Evolutionary conservation across 345 rosid genomes (phyloP).

Genomic region (Lepidium africanum): DNA sequence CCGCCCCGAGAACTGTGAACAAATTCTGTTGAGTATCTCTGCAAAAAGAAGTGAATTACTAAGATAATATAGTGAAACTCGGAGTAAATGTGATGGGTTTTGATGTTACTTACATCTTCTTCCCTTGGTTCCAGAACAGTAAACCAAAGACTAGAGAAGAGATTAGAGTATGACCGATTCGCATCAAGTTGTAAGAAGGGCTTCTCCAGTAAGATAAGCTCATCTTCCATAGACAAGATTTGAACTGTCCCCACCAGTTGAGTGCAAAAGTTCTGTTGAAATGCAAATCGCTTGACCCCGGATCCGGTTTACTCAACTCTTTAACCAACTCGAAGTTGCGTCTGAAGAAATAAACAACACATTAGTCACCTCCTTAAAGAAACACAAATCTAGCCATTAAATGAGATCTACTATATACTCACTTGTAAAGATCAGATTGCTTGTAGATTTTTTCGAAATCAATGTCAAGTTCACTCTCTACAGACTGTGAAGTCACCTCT

Average conservation of each 20-base stretch:
- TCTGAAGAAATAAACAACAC: constrained; percentile 21
- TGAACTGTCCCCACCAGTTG: constrained; percentile 60
- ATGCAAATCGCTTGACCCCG: constrained; percentile 45
- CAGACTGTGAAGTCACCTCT: constrained; percentile 53
- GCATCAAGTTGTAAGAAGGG: constrained; percentile 60
- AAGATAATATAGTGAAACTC: neutral
- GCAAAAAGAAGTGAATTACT: neutral
- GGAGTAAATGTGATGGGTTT: neutral
- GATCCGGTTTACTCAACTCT: constrained; percentile 38
- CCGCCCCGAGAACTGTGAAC: constrained; percentile 52
- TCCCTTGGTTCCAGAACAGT: constrained; percentile 66
- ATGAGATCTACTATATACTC: constrained; percentile 9
- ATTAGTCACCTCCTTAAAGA: neutral
- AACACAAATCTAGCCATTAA: neutral
- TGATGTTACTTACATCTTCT: constrained; percentile 43
- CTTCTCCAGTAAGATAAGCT: constrained; percentile 80
- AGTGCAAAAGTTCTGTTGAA: constrained; percentile 49
- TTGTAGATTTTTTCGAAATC: constrained; percentile 54
- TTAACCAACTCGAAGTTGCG: constrained; percentile 39
- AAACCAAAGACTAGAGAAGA: constrained; percentile 52
- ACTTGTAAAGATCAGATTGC: constrained; percentile 44
- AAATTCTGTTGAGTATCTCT: constrained; percentile 60
- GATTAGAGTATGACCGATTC: constrained; percentile 26
- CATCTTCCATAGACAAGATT: constrained; percentile 72
- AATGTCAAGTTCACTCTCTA: constrained; percentile 50